Evolutionary conservation across 208 protist genomes (phyloP).

Genomic region (Plasmodiophora brassicae): DNA sequence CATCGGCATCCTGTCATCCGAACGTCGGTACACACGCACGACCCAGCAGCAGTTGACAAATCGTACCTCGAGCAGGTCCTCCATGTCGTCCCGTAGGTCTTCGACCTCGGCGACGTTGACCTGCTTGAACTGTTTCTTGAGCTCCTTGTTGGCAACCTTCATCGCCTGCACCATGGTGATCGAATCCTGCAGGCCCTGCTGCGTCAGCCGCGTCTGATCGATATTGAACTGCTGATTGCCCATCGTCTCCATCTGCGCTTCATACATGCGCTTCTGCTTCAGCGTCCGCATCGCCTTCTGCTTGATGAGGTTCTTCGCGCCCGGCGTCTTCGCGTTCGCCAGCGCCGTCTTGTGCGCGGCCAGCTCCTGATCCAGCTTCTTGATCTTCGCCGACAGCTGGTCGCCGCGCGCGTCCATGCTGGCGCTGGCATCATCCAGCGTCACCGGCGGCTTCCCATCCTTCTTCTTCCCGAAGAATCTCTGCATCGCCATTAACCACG

Average conservation of each 20-base stretch:
- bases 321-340: background rate
- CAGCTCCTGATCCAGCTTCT: constrained; percentile 23
- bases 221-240: constrained; percentile 8
- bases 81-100: background rate
- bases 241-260: constrained; percentile 13
- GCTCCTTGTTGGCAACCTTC: constrained; percentile 21
- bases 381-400: background rate
- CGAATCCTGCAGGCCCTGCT: background rate
- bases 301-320: constrained; percentile 12
- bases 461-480: constrained; percentile 31
- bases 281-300: constrained; percentile 20
- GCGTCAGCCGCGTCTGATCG: background rate
- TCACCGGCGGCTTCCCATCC: background rate
- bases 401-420: background rate
- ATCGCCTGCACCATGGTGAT: background rate
- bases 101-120: background rate
- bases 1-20: background rate
- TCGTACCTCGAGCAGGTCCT: constrained; percentile 1
- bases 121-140: constrained; percentile 2
- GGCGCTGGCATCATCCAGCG: background rate
- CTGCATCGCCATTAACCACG: background rate
- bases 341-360: background rate
- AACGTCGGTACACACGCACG: no score
- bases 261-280: background rate
- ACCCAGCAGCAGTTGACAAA: no score